Conservation (phyloP, 306 rosid genomes). For the Cucurbita moschata region DNA sequence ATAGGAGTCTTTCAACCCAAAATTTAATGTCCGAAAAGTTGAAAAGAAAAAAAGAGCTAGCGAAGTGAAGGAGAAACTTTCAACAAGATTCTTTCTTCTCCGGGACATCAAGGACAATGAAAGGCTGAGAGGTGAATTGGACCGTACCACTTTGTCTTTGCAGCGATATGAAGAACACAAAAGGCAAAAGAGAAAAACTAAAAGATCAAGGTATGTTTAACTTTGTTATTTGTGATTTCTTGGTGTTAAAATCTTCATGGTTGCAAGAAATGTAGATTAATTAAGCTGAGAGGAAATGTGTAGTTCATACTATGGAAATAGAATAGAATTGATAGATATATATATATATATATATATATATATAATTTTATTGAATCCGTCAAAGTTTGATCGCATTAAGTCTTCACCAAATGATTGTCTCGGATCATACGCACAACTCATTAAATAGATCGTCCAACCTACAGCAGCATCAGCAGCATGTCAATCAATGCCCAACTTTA, state of each 20-base stretch:
- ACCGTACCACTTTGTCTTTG: slow-evolving; percentile 26
- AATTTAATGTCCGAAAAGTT: slow-evolving; percentile 18
- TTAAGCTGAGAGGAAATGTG: no score
- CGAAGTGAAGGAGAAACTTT: slow-evolving; percentile 38
- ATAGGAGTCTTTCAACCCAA: slow-evolving; percentile 34
- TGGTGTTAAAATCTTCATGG: neutral
- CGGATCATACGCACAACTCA: neutral
- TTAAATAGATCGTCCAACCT: neutral
- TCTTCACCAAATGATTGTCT: neutral
- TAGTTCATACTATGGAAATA: no score
- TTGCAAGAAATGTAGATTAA: neutral
- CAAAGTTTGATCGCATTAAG: neutral
- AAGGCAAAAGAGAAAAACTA: slow-evolving; percentile 34
- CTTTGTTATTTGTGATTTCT: neutral
- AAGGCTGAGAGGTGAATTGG: slow-evolving; percentile 57
- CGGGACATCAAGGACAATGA: slow-evolving; percentile 61
- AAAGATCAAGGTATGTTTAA: neutral
- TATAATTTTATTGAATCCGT: neutral
- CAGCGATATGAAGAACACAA: slow-evolving; percentile 55
- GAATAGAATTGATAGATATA: neutral
- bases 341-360: no score
- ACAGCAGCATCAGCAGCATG: neutral
- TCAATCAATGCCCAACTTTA: neutral
- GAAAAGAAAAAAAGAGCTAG: slow-evolving; percentile 36
- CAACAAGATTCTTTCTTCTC: slow-evolving; percentile 49